Evolutionary conservation across 2,329 filamentous ascomycete species (phyloP).

Genomic region (Lithohypha guttulata): DNA sequence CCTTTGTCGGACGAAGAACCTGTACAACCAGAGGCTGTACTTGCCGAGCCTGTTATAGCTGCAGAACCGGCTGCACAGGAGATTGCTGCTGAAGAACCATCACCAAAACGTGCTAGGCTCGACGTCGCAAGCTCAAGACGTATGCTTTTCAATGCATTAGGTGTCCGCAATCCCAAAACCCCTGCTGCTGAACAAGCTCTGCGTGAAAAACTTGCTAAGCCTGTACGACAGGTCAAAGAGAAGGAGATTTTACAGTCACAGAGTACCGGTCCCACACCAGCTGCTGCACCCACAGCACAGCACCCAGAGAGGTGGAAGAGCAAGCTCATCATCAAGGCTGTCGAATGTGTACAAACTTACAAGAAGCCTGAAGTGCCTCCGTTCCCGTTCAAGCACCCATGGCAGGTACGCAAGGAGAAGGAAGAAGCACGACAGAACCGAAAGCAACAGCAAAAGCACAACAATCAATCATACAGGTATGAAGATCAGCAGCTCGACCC

Average conservation of each 20-base stretch:
- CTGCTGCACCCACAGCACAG: slow-evolving; percentile 31
- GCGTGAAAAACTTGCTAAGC: slow-evolving; percentile 43
- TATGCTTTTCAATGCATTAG: slow-evolving; percentile 62
- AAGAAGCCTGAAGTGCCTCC: slow-evolving; percentile 63
- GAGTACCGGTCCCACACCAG: slow-evolving; percentile 35
- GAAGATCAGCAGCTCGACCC: background rate
- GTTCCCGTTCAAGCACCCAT: slow-evolving; percentile 81
- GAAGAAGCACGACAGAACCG: slow-evolving; percentile 32
- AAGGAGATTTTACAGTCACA: slow-evolving; percentile 3
- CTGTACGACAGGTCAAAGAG: slow-evolving; percentile 17
- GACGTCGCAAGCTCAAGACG: slow-evolving; percentile 55
- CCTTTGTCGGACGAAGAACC: slow-evolving; percentile 38
- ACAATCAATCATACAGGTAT: too few relatives aligned
- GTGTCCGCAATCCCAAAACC: slow-evolving; percentile 56
- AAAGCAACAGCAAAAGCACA: too few relatives aligned
- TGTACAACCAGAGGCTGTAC: slow-evolving; percentile 40
- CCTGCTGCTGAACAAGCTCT: slow-evolving; percentile 56
- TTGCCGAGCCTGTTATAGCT: too few relatives aligned
- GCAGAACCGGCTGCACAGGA: too few relatives aligned
- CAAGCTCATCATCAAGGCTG: slow-evolving; percentile 63
- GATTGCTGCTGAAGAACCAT: too few relatives aligned
- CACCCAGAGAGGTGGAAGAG: slow-evolving; percentile 58
- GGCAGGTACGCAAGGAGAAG: slow-evolving; percentile 47
- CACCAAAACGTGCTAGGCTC: slow-evolving; percentile 33
- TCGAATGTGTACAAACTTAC: slow-evolving; percentile 69